phyloP scores from a whole-genome alignment of 2,329 filamentous ascomycete genomes.

The Acarospora socialis region DNA sequence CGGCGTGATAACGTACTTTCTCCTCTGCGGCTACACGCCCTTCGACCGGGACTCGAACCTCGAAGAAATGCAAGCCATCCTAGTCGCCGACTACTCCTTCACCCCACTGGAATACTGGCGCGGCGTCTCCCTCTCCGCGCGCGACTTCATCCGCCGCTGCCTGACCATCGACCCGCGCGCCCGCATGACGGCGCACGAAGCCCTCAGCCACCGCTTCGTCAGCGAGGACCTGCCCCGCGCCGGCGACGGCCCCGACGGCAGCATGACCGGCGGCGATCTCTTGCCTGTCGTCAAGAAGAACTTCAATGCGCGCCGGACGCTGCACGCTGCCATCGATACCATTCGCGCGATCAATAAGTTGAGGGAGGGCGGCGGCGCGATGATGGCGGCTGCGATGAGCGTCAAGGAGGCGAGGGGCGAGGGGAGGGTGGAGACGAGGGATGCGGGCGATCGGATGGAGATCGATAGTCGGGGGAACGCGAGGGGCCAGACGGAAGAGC shows the following conservation, averaged over 20 bases:
- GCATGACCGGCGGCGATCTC: slow-evolving; percentile 41
- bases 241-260: slow-evolving; percentile 12
- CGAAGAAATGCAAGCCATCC: slow-evolving; percentile 98
- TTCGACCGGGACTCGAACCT: slow-evolving; percentile 96
- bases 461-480: slow-evolving; percentile 46
- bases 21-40: slow-evolving; percentile 93
- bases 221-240: slow-evolving; percentile 32
- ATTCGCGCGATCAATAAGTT: slow-evolving; percentile 55
- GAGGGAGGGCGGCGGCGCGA: slow-evolving; percentile 44
- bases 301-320: slow-evolving; percentile 50
- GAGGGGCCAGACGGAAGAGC: slow-evolving; percentile 46
- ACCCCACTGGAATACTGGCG: slow-evolving; percentile 94
- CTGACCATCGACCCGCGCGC: slow-evolving; percentile 76
- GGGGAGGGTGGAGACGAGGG: slow-evolving; percentile 33
- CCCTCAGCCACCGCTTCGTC: slow-evolving; percentile 49
- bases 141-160: slow-evolving; percentile 85
- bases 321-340: slow-evolving; percentile 55
- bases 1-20: slow-evolving; percentile 96
- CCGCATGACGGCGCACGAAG: slow-evolving; percentile 82
- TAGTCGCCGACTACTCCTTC: slow-evolving; percentile 92
- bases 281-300: slow-evolving; percentile 56
- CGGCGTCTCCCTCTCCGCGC: slow-evolving; percentile 69
- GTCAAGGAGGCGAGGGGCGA: slow-evolving; percentile 15
- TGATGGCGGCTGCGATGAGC: slow-evolving; percentile 48
- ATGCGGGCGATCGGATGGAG: slow-evolving; percentile 34